Conservation (phyloP, 495 filamentous ascomycete genomes). For the Hyaloscypha finlandica region DNA sequence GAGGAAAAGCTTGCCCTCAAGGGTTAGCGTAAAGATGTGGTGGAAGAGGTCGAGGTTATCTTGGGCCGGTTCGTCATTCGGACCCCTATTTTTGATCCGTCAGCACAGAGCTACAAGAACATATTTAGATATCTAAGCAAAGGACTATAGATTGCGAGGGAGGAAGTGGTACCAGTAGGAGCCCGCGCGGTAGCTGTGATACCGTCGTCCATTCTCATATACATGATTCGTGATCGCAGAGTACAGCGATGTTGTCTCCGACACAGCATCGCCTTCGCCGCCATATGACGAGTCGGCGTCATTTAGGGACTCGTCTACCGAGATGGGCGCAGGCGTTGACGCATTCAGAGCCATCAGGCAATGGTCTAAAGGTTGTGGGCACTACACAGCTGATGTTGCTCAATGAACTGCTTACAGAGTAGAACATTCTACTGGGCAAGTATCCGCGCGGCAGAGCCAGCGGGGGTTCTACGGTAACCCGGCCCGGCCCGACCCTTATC, state of each 20-base stretch:
- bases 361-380: too few relatives aligned
- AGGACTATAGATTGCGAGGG: neutral
- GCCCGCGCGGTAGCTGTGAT: slow-evolving; percentile 55
- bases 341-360: too few relatives aligned
- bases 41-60: slow-evolving; percentile 37
- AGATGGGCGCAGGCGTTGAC: too few relatives aligned
- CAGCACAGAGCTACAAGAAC: neutral
- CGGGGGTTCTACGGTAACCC: too few relatives aligned
- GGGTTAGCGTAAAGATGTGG: too few relatives aligned
- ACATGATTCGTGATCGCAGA: slow-evolving; percentile 39
- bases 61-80: slow-evolving; percentile 43
- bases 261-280: slow-evolving; percentile 31
- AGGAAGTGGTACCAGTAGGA: slow-evolving; percentile 38
- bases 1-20: too few relatives aligned
- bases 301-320: slow-evolving; percentile 1
- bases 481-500: too few relatives aligned
- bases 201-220: slow-evolving; percentile 58
- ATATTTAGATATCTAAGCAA: neutral
- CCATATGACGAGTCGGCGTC: slow-evolving; percentile 34
- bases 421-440: too few relatives aligned
- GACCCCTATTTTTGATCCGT: slow-evolving; percentile 35
- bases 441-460: too few relatives aligned
- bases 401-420: too few relatives aligned
- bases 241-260: slow-evolving; percentile 41
- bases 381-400: too few relatives aligned